phyloP scores from a whole-genome alignment of 768 basidiomycete genomes.

The Flagelloscypha sp. region DNA sequence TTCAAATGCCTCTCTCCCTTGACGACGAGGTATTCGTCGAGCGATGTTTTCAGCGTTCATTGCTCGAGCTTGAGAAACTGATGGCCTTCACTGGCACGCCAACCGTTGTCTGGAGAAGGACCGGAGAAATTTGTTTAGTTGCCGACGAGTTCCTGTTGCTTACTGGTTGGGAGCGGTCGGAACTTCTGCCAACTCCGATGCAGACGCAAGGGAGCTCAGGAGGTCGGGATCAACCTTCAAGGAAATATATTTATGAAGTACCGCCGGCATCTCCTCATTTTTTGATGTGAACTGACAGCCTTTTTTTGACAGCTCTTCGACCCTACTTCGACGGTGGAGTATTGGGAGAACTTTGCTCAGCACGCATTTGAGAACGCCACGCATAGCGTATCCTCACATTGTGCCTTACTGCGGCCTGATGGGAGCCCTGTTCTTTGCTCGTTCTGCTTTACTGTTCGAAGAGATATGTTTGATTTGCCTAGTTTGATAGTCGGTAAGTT shows the following conservation, averaged over 20 bases:
- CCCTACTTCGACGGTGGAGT: slow-evolving; percentile 90
- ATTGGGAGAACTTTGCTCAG: slow-evolving; percentile 93
- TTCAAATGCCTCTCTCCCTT: slow-evolving; percentile 95
- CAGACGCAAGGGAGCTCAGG: slow-evolving; percentile 47
- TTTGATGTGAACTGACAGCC: slow-evolving; percentile 6
- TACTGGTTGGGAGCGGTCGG: slow-evolving; percentile 83
- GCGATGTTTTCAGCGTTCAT: slow-evolving; percentile 87
- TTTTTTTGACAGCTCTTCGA: slow-evolving; percentile 68
- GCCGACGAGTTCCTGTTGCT: slow-evolving; percentile 95
- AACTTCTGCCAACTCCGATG: slow-evolving; percentile 55
- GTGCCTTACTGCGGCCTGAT: slow-evolving; percentile 77
- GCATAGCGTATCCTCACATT: slow-evolving; percentile 90
- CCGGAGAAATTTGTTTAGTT: slow-evolving; percentile 95
- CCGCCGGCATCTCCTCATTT: not conserved
- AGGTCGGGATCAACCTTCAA: no score
- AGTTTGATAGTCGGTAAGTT: slow-evolving; percentile 77
- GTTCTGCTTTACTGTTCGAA: slow-evolving; percentile 91
- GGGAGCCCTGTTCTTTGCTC: slow-evolving; percentile 84
- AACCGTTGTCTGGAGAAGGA: slow-evolving; percentile 95
- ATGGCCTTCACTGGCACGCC: slow-evolving; percentile 97
- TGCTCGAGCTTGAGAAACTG: slow-evolving; percentile 92
- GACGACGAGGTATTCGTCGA: slow-evolving; percentile 97
- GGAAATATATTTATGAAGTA: no score
- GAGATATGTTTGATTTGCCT: slow-evolving; percentile 87
- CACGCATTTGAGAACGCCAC: slow-evolving; percentile 98